Evolutionary conservation across 1,284 basidiomycete species (phyloP).

Genomic region (Apiotrichum montevideense): DNA sequence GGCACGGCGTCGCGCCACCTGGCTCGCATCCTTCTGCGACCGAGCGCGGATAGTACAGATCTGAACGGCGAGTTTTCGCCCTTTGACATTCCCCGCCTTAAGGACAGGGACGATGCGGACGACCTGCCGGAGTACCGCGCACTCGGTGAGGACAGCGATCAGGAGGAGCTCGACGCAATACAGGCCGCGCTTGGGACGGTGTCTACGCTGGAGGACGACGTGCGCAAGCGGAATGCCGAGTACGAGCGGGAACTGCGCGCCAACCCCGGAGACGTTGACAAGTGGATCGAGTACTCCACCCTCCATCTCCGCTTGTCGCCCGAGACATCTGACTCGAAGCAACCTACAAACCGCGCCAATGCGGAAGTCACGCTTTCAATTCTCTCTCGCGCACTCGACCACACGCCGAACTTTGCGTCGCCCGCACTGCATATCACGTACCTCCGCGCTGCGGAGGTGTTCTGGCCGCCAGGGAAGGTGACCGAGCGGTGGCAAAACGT

Average conservation of each 20-base stretch:
- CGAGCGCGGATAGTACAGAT: not conserved
- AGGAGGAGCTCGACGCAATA: slow-evolving; percentile 14
- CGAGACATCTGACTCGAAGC: slow-evolving; percentile 4
- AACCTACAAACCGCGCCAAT: slow-evolving; percentile 19
- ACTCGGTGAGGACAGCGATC: slow-evolving; percentile 3
- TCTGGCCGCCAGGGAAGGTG: slow-evolving; percentile 34
- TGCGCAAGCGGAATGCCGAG: slow-evolving; percentile 24
- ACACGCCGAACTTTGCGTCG: slow-evolving; percentile 24
- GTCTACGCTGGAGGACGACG: slow-evolving; percentile 28
- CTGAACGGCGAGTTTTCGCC: slow-evolving; percentile 2
- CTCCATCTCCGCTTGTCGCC: slow-evolving; percentile 27
- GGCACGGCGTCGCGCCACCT: slow-evolving; percentile 8
- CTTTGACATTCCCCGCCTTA: slow-evolving; percentile 1
- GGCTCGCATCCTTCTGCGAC: slow-evolving; percentile 10
- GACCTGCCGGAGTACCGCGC: slow-evolving; percentile 14
- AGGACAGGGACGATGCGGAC: not conserved
- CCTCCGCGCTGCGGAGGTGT: slow-evolving; percentile 31
- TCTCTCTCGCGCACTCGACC: slow-evolving; percentile 35
- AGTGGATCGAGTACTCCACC: slow-evolving; percentile 39
- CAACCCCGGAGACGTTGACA: slow-evolving; percentile 26
- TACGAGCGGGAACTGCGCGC: slow-evolving; percentile 29
- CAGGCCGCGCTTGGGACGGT: slow-evolving; percentile 22
- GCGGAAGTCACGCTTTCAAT: slow-evolving; percentile 43
- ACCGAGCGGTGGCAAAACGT: slow-evolving; percentile 41
- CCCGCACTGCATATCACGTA: slow-evolving; percentile 36